A percentile compares a stretch with the other conserved stretches of the same genome.
phyloP scores from a whole-genome alignment of 2,329 filamentous ascomycete species.

The Coniochaeta ligniaria region DNA sequence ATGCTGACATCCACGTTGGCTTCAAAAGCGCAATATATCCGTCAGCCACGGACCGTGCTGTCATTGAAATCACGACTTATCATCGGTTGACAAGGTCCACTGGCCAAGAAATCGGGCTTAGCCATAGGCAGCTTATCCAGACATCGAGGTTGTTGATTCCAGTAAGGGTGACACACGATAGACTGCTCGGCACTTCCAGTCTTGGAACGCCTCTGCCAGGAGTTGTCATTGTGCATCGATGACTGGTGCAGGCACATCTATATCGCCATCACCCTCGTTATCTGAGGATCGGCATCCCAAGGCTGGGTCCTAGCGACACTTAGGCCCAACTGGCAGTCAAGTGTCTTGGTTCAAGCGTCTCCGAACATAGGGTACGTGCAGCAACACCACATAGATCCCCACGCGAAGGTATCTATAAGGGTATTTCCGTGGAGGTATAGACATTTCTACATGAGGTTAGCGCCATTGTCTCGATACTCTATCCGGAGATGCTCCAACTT shows the following conservation, averaged over 20 bases:
- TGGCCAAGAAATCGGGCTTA: neutral
- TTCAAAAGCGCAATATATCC: neutral
- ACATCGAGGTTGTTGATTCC: neutral
- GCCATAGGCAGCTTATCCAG: neutral
- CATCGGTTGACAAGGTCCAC: neutral
- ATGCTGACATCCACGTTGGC: neutral
- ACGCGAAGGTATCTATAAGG: neutral
- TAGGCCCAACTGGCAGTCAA: neutral
- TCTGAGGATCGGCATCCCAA: neutral
- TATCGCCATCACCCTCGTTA: neutral
- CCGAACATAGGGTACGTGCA: neutral
- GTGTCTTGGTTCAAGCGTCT: neutral
- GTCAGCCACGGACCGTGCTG: neutral
- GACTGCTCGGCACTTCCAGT: neutral
- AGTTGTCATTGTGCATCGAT: neutral
- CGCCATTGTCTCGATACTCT: neutral
- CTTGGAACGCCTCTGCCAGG: neutral
- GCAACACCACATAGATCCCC: neutral
- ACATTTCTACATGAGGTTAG: slow-evolving; percentile 1
- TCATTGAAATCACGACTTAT: neutral
- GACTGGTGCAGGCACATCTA: neutral
- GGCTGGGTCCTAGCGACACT: neutral
- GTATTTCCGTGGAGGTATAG: neutral
- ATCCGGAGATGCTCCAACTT: slow-evolving; percentile 2
- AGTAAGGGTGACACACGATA: neutral